Base-by-base conservation (phyloP, 257 asterid species). In the Rhazya stricta region DNA sequence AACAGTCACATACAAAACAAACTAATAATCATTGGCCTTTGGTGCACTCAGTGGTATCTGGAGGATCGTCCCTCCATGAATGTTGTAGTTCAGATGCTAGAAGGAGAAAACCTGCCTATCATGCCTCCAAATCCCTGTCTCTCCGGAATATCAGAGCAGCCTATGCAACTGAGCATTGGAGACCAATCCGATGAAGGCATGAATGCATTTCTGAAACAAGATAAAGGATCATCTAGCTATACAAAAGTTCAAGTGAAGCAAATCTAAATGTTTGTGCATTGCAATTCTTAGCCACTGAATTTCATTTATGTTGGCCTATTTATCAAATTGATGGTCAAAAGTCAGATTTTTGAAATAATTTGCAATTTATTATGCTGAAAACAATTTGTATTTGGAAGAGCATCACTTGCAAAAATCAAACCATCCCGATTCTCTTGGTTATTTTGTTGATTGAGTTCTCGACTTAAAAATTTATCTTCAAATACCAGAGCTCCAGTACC, bases 41-140 rank as follows among this genome's bases (percentile, higher is more conserved):
- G 86, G 86, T 85, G 85, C 48, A 80, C 78, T 34, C 82, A 82
- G 73, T 82, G 86, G 86, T 58, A 75, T 73, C 85, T 85, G 7
- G 65, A 34, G 0, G 83, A 78, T 60, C 81, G 87, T 1, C 84
- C 87, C 19, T 71, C 83, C 25, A 71, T 77, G 79, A 72, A 80
- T 39, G 42, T 1, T 2, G 84, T 80, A 46, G 73, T 85, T 19
- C 84, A 80, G 66, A 82, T 85, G 88, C 58, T 84, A 53, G 83
- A 72, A 68, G 81, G 79, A 67, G 76, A 56, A 12, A 73, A 65
- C 15, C 18, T 72, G 69, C 83, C 80, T 39, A 54, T 54, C 30
- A 36, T 76, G 41, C 86, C 86, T 19, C 85, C 83, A 5, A 78
- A 76, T 69, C 81, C 84, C 2, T 78, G 69, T 63, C 75, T 77